Base-by-base conservation (phyloP, 805 yeast species). In the Ogataea trehalophila region DNA sequence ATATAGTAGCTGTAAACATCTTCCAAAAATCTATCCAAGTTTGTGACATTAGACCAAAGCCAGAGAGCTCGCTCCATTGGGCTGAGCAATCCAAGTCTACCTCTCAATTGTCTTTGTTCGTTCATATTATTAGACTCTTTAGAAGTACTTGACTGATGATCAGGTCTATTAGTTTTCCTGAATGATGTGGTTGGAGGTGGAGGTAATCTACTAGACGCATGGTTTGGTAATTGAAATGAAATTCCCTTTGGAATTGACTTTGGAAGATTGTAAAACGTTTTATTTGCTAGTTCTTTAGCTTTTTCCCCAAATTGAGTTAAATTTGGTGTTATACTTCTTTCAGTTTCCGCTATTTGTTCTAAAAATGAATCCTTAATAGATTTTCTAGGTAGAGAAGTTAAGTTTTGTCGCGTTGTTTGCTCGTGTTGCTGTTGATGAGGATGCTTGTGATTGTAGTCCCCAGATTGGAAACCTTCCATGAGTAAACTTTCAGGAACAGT, bases 21-120 rank as follows among this genome's bases (percentile, higher is more conserved):
- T 45, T 80, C 81, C 17, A 94, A 71, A 58, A 92, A 94, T 41
- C 80, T 77, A 68, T 94, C 99, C 63, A 94, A 75, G 64, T 94
- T 94, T 55, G 87, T 88, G 22, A 94, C 88, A 59, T 94, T 94
- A 1, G 98, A 96, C 98, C 99, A 94, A 50, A 88, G 76, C 89
- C 97, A 94, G 16, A 87, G 70, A 0, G 98, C 96, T 42, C 89
- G 71, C 60, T 91, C 97, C 49, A 72, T 72, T 1, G 87, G 79
- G 43, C 81, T 78, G 26, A 81, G 59, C 1, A 75, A 70, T 7
- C 77, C 75, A 7, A 75, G 49, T 37, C 59, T 56, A 23, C 58
- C 59, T 39, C 66, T 53, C 33, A 62, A 50, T 33, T 53, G 58
- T 43, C 59, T 48, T 42, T 61, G 61, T n/a, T 57, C 54, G 31